These are phyloP conservation scores for Boletus reticulatus DNA, from an alignment of 768 basidiomycete genomes.

Conservation along the genomic window DNA sequence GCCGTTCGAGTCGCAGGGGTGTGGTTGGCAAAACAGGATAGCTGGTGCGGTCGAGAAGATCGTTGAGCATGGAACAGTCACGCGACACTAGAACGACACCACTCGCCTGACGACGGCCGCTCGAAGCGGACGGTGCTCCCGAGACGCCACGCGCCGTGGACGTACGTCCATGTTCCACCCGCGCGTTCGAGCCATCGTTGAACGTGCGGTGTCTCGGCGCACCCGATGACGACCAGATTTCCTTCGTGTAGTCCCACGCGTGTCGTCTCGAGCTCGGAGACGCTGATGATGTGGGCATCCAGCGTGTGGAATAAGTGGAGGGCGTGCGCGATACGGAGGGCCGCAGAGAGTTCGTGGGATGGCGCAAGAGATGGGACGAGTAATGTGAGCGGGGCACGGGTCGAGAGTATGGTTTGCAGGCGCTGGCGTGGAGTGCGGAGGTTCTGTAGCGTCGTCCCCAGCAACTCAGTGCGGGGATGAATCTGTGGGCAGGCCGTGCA, in stretches of 20 bases:
- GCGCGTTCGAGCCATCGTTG: constrained; percentile 29
- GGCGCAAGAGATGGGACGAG: constrained; percentile 44
- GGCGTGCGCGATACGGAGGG: constrained; percentile 65
- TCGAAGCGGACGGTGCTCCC: constrained; percentile 12
- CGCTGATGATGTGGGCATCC: constrained; percentile 60
- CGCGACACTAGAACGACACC: background rate
- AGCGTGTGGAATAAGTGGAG: constrained; percentile 67
- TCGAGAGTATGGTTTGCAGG: constrained; percentile 63
- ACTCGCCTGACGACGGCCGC: constrained; percentile 20
- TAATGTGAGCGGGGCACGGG: constrained; percentile 51
- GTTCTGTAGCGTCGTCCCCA: background rate
- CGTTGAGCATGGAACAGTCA: background rate
- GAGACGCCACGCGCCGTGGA: constrained; percentile 19
- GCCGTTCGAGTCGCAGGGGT: constrained; percentile 16
- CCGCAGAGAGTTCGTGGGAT: constrained; percentile 47
- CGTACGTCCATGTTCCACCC: constrained; percentile 15
- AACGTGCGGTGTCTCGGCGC: constrained; percentile 34
- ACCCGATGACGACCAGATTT: constrained; percentile 62
- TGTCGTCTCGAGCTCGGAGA: constrained; percentile 25
- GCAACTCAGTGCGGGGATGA: background rate
- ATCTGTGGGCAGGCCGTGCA: constrained; percentile 1
- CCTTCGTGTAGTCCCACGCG: constrained; percentile 22
- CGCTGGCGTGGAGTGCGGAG: constrained; percentile 34
- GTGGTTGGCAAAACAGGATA: constrained; percentile 57
- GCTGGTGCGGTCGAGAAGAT: constrained; percentile 19